These are phyloP conservation scores for Colletotrichum gigasporum DNA, from an alignment of 2,329 filamentous ascomycete species.

Conservation along the genomic window DNA sequence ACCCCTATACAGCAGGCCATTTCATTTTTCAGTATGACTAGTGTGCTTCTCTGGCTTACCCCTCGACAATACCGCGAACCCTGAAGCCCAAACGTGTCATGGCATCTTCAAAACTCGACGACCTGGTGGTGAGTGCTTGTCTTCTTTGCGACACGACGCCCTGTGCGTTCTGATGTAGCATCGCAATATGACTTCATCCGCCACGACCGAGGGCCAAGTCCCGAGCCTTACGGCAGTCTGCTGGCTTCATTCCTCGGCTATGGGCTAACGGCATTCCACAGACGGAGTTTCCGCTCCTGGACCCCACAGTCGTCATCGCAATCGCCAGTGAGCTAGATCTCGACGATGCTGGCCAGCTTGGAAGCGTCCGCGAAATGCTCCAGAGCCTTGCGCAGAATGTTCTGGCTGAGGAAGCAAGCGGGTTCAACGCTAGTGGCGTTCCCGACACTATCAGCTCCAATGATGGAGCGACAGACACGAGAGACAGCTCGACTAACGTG, in stretches of 20 bases:
- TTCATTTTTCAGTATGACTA: constrained; percentile 20
- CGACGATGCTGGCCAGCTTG: constrained; percentile 57
- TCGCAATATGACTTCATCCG: not conserved
- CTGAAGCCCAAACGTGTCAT: constrained; percentile 5
- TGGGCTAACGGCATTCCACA: not conserved
- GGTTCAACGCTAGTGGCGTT: constrained; percentile 82
- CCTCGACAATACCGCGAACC: constrained; percentile 28
- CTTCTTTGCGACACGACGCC: not conserved
- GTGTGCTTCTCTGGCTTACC: constrained; percentile 13
- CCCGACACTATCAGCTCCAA: constrained; percentile 50
- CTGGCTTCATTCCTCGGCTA: not conserved
- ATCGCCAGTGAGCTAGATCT: constrained; percentile 81
- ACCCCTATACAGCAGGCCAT: not conserved
- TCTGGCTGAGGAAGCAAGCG: constrained; percentile 72
- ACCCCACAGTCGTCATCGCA: constrained; percentile 80
- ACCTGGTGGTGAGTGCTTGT: constrained; percentile 22
- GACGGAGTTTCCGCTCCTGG: constrained; percentile 65
- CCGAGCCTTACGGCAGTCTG: not conserved
- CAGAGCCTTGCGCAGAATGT: constrained; percentile 73
- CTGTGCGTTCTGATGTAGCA: not conserved
- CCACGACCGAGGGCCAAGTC: no score
- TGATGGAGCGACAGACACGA: constrained; percentile 37
- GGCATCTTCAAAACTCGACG: constrained; percentile 23
- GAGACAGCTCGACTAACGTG: constrained; percentile 36
- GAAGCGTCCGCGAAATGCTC: constrained; percentile 67